A percentile compares a stretch with the other conserved stretches of the same genome.
phyloP scores from a whole-genome alignment of 768 basidiomycete genomes.

The Psilocybe azurescens region DNA sequence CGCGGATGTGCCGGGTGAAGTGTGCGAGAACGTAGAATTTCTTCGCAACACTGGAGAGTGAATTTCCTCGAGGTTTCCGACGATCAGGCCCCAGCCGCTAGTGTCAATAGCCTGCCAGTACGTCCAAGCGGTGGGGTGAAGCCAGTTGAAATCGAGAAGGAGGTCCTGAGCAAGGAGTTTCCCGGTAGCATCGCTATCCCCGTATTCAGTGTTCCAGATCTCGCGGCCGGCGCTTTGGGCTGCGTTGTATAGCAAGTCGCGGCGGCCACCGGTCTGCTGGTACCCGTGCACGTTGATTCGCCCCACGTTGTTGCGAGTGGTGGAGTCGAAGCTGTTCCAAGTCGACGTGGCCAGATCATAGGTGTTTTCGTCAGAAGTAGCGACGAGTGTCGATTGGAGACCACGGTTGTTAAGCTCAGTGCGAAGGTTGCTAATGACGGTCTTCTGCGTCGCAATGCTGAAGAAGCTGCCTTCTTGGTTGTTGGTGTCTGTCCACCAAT shows the following conservation, averaged over 20 bases:
- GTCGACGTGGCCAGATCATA: conserved; percentile 22
- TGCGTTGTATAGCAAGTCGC: conserved; percentile 16
- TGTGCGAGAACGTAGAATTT: conserved; percentile 23
- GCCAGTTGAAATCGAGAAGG: conserved; percentile 22
- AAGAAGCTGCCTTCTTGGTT: conserved; percentile 25
- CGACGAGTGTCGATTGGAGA: conserved; percentile 15
- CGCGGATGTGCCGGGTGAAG: conserved; percentile 21
- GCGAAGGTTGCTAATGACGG: conserved; percentile 17
- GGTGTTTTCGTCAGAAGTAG: conserved; percentile 20
- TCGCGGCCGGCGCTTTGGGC: conserved; percentile 17
- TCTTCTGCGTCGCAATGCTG: conserved; percentile 20
- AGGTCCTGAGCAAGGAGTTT: conserved; percentile 20
- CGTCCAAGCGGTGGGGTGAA: conserved; percentile 22
- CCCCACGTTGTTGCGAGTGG: conserved; percentile 14
- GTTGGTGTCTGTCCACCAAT: conserved; percentile 25
- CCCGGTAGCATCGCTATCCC: conserved; percentile 20
- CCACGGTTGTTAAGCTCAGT: conserved; percentile 23
- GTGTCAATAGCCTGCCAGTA: conserved; percentile 25
- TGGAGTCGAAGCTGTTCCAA: conserved; percentile 22
- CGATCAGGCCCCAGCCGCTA: conserved; percentile 20
- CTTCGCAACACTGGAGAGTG: conserved; percentile 17
- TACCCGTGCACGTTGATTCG: conserved; percentile 25
- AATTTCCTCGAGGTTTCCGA: conserved; percentile 13
- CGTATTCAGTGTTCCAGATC: conserved; percentile 25
- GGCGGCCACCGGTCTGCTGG: conserved; percentile 19